Conservation (phyloP, 169 alveolate genomes). For the Eimeria brunetti region DNA sequence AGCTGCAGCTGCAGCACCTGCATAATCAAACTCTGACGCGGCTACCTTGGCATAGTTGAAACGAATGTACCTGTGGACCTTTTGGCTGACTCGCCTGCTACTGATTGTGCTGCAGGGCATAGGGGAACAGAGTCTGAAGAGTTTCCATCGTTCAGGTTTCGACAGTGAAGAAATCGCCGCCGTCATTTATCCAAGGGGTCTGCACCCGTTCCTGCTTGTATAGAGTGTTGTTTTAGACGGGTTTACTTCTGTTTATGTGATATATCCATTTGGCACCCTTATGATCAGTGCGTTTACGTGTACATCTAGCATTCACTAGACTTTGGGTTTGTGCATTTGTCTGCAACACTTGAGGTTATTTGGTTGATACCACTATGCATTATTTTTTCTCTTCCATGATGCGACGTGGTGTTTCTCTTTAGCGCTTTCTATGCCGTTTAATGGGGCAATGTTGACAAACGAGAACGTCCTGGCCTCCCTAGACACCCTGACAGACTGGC, state of each 20-base stretch:
- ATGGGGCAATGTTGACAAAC: slow-evolving; percentile 48
- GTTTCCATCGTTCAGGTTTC: background rate
- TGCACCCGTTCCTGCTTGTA: background rate
- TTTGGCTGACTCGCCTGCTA: background rate
- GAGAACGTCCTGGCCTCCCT: slow-evolving; percentile 59
- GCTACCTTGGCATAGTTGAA: background rate
- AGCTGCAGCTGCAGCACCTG: background rate
- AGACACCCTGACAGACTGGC: slow-evolving; percentile 57
- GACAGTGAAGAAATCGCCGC: slow-evolving; percentile 32
- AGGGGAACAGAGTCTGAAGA: slow-evolving; percentile 2
- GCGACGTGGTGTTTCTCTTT: background rate
- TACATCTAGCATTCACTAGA: background rate
- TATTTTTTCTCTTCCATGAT: background rate
- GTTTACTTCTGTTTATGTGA: background rate
- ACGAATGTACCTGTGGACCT: background rate
- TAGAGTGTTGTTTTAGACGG: background rate
- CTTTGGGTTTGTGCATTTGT: background rate
- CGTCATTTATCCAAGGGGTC: slow-evolving; percentile 54
- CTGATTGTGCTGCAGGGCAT: background rate
- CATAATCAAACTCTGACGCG: background rate
- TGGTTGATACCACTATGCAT: background rate
- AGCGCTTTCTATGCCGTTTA: slow-evolving; percentile 66
- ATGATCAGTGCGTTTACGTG: too few species aligned
- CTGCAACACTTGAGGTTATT: background rate
- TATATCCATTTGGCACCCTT: background rate